A percentile compares a stretch with the other conserved stretches of the same genome.
Conservation (phyloP, 2,329 filamentous ascomycete genomes). For the Colletotrichum cuscutae region DNA sequence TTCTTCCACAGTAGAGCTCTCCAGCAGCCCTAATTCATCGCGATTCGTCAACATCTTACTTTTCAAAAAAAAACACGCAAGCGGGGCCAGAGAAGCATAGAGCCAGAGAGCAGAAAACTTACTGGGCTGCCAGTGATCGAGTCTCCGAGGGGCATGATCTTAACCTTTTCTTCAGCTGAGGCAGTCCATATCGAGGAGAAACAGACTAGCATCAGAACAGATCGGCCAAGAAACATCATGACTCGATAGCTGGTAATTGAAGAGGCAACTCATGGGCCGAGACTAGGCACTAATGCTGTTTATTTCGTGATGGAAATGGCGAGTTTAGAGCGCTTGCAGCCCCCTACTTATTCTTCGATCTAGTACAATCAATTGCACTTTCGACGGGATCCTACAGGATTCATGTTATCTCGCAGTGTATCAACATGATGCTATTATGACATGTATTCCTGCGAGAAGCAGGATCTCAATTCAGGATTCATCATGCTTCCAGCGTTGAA, state of each 20-base stretch:
- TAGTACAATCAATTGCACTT: background rate
- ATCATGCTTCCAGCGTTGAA: background rate
- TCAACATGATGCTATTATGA: no score
- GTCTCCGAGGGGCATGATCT: conserved; percentile 41
- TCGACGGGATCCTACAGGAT: background rate
- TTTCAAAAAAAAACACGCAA: background rate
- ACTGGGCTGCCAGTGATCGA: conserved; percentile 41
- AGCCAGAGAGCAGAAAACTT: conserved; percentile 1
- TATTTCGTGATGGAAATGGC: no score
- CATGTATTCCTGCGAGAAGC: no score
- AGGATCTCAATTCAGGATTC: background rate
- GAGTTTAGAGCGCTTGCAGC: background rate
- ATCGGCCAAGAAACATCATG: background rate
- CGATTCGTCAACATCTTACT: background rate
- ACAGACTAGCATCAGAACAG: background rate
- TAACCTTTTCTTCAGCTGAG: conserved; percentile 7
- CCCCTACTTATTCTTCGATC: background rate
- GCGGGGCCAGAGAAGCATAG: background rate
- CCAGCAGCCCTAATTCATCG: conserved; percentile 44
- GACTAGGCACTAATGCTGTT: no score
- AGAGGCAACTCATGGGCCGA: no score
- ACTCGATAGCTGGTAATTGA: background rate
- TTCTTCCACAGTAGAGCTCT: conserved; percentile 46
- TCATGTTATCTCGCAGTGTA: background rate
- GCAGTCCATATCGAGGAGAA: background rate